Percentiles rank a stretch among this genome's conserved stretches.
These are phyloP conservation scores for Pseudozyma pruni DNA, from an alignment of 1,284 basidiomycete species.

Conservation along the genomic window DNA sequence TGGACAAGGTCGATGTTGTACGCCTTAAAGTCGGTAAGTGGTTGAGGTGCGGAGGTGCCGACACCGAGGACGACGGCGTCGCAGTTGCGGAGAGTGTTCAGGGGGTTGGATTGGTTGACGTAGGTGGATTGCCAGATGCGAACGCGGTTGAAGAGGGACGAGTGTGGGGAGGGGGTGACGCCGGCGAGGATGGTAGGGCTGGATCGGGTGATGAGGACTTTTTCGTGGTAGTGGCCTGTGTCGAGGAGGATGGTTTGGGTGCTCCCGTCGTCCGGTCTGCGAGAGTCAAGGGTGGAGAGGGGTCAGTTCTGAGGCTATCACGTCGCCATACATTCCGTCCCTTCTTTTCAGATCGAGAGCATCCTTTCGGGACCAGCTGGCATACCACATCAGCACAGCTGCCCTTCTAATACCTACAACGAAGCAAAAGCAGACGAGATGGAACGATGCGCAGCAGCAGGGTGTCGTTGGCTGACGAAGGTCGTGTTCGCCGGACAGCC, in stretches of 20 bases:
- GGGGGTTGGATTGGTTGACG: constrained; percentile 32
- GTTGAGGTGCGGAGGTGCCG: constrained; percentile 10
- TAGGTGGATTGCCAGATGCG: constrained; percentile 39
- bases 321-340: too few relatives aligned
- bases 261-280: constrained; percentile 27
- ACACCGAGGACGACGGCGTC: constrained; percentile 31
- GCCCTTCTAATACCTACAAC: constrained; percentile 37
- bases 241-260: constrained; percentile 29
- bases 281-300: background rate
- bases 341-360: too few relatives aligned
- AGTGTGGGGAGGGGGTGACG: constrained; percentile 5
- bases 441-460: constrained; percentile 6
- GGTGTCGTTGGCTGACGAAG: constrained; percentile 29
- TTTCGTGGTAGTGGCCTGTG: constrained; percentile 29
- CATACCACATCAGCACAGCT: too few relatives aligned
- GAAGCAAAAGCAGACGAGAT: constrained; percentile 23
- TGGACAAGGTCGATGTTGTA: constrained; percentile 45
- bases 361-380: too few relatives aligned
- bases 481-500: constrained; percentile 24
- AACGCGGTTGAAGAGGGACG: constrained; percentile 16
- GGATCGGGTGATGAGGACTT: constrained; percentile 19
- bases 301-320: too few relatives aligned
- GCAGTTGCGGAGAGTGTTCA: constrained; percentile 14
- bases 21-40: constrained; percentile 31
- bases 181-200: constrained; percentile 32